A percentile compares a stretch with the other conserved stretches of the same genome.
Conservation (phyloP, 2,329 filamentous ascomycete species). For the Alternaria metachromatica region DNA sequence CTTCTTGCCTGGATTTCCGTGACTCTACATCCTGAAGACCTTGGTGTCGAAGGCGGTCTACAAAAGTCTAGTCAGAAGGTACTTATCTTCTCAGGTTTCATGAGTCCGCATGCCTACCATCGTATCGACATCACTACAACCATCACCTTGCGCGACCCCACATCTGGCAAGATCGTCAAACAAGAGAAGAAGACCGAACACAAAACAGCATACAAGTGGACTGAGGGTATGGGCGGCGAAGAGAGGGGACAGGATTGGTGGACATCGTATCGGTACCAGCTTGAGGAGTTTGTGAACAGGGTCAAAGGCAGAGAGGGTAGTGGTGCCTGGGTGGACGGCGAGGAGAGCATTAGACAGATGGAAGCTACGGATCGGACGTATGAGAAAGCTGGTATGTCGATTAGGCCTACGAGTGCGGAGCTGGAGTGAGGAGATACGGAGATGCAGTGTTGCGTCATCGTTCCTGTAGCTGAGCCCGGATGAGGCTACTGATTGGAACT, state of each 20-base stretch:
- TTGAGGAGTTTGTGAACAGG: constrained; percentile 47
- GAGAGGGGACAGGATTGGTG: constrained; percentile 36
- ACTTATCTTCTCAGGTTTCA: constrained; percentile 24
- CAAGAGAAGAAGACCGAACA: constrained; percentile 12
- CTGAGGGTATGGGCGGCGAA: constrained; percentile 31
- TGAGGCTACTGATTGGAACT: not conserved
- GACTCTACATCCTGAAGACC: constrained; percentile 11
- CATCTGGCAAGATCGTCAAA: constrained; percentile 13
- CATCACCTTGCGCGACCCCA: not conserved
- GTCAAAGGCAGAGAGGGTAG: constrained; percentile 36
- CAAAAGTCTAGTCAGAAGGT: constrained; percentile 17
- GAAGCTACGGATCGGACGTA: constrained; percentile 46
- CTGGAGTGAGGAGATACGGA: constrained; percentile 1
- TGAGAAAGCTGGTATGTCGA: constrained; percentile 34
- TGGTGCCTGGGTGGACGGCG: constrained; percentile 35
- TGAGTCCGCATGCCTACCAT: constrained; percentile 31
- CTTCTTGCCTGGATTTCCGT: constrained; percentile 19
- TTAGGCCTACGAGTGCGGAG: constrained; percentile 27
- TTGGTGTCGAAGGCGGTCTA: constrained; percentile 8
- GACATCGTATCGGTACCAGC: constrained; percentile 46
- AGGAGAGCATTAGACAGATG: constrained; percentile 48
- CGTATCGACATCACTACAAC: constrained; percentile 25
- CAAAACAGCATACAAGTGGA: constrained; percentile 39
- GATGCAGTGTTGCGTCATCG: not conserved
- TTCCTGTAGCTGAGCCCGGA: not conserved